phyloP scores from a whole-genome alignment of 371 early-diverging fungal species.

The Mucor racemosus region DNA sequence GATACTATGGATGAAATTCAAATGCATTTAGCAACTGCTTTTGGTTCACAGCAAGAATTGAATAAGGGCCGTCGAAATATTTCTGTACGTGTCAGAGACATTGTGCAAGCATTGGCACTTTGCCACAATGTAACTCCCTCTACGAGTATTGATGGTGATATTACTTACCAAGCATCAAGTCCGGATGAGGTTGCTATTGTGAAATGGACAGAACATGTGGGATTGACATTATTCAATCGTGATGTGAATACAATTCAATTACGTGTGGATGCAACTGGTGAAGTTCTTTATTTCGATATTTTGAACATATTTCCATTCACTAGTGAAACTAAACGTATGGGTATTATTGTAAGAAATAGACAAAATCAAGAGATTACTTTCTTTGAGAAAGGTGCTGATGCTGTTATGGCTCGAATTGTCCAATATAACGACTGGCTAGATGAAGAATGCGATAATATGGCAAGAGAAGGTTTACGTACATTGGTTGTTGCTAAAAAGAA shows the following conservation, averaged over 20 bases:
- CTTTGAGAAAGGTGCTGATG: constrained; percentile 98
- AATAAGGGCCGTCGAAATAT: constrained; percentile 67
- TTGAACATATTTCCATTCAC: constrained; percentile 98
- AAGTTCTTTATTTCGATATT: constrained; percentile 72
- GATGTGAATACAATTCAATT: constrained; percentile 77
- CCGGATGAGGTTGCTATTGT: constrained; percentile 99
- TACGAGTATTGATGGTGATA: constrained; percentile 52
- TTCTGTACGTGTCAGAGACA: constrained; percentile 76
- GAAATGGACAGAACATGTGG: constrained; percentile 92
- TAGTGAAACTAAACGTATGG: constrained; percentile 99
- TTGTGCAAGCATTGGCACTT: constrained; percentile 86
- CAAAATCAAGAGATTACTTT: constrained; percentile 78
- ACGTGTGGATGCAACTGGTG: constrained; percentile 55
- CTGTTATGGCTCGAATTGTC: constrained; percentile 92
- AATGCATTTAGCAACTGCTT: constrained; percentile 65
- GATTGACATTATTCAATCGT: constrained; percentile 82
- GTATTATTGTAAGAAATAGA: constrained; percentile 87
- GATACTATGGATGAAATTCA: constrained; percentile 92
- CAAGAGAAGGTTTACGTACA: constrained; percentile 98
- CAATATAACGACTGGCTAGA: constrained; percentile 98
- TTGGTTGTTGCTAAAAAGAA: constrained; percentile 93
- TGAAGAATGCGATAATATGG: constrained; percentile 99
- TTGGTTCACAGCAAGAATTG: constrained; percentile 34
- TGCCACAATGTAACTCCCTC: constrained; percentile 93
- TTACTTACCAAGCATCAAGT: constrained; percentile 96